Conservation (phyloP, 176 grass and related monocot genomes). For the Coix lacrymajobi region DNA sequence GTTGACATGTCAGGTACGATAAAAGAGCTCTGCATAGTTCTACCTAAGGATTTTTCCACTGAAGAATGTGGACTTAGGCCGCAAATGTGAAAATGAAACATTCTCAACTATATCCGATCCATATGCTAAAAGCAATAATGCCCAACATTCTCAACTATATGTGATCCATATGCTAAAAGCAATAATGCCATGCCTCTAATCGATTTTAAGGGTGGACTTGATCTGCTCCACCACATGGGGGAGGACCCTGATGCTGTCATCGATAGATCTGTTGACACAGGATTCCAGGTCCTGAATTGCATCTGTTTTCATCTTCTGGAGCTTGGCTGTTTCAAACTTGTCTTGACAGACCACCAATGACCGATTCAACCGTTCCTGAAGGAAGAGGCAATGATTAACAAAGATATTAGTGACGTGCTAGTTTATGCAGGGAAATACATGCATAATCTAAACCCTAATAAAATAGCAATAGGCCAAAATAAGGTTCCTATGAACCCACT, state of each 20-base stretch:
- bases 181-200: conserved; percentile 35
- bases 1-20: not conserved
- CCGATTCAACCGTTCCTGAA: conserved; percentile 77
- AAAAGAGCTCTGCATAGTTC: not conserved
- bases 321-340: conserved; percentile 72
- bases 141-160: not conserved
- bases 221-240: conserved; percentile 67
- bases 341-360: conserved; percentile 90
- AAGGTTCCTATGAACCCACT: not conserved
- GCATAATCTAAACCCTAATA: not conserved
- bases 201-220: conserved; percentile 60
- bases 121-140: not conserved
- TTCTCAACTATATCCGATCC: not conserved
- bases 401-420: not conserved
- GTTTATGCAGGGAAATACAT: not conserved
- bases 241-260: conserved; percentile 65
- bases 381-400: not conserved
- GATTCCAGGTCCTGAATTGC: conserved; percentile 67
- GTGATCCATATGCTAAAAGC: not conserved
- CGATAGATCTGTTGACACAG: conserved; percentile 69
- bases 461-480: not conserved
- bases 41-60: not conserved
- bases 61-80: not conserved
- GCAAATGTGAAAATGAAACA: not conserved
- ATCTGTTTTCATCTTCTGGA: conserved; percentile 74